Conservation (phyloP, 2,329 filamentous ascomycete genomes). For the Talaromyces sp. region DNA sequence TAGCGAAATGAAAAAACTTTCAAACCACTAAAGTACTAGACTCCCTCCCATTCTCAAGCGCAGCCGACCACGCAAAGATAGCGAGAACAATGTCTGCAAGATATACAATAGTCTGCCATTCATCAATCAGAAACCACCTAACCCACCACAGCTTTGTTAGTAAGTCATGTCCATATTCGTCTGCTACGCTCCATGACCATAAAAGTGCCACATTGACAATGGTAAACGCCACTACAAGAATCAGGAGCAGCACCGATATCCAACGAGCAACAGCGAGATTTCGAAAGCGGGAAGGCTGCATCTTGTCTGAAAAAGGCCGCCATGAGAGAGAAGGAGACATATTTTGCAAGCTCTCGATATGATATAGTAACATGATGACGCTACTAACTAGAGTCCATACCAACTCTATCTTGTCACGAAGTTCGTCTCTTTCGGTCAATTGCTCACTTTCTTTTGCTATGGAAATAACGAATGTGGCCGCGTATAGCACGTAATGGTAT, state of each 20-base stretch:
- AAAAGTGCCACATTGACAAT: neutral
- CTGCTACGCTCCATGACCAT: neutral
- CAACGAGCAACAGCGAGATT: neutral
- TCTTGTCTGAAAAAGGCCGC: neutral
- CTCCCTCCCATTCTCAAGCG: neutral
- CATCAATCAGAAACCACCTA: neutral
- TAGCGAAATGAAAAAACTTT: neutral
- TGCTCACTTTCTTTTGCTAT: neutral
- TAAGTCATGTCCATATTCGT: neutral
- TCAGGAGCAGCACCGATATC: neutral
- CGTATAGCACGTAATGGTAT: neutral
- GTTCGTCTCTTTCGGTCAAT: neutral
- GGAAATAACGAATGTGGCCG: neutral
- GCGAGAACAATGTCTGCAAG: neutral
- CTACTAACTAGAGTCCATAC: neutral
- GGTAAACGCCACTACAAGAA: neutral
- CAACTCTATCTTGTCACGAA: neutral
- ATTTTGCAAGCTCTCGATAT: neutral
- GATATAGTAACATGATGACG: neutral
- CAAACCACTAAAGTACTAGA: neutral
- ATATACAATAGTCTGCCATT: neutral
- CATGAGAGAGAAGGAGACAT: neutral
- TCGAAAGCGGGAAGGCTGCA: neutral
- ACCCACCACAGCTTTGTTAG: neutral
- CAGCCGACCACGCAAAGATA: neutral